Base-by-base conservation (phyloP, 805 yeast genomes). In the Ogataea saltuana region DNA sequence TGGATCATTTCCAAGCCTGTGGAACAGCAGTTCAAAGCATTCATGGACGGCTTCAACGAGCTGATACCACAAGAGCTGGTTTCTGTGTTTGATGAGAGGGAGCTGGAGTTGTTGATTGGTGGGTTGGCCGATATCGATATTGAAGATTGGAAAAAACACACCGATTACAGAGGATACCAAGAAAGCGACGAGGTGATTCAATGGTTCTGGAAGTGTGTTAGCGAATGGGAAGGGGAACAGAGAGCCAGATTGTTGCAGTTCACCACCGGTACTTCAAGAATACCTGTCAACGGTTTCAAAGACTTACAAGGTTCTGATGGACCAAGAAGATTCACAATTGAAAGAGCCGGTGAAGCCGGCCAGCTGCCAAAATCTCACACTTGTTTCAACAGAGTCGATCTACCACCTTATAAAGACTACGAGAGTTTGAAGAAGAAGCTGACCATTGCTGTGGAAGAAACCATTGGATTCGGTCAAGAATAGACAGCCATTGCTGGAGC, bases 231-330 rank as follows among this genome's bases (percentile, higher is more conserved):
- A 64, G 79, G 89, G 43, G 99, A 93, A 66, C 97, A 91, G 66
- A 85, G 89, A 66, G 96, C 98, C 3, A 80, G 99, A 67, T 73
- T 93, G 63, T 72, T 93, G 55, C 99, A 93, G 68, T 93, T 93
- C 65, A 91, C 99, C 16, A 93, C 99, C 1, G 99, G 99, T 76
- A 93, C 99, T 4, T 89, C 97, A 17, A 84, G 99, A 72, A 93
- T 93, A 44, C 99, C 99, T 6, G 99, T 93, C 51, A 93, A 91
- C 67, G 99, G 99, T 30, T 93, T 93, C 76, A 93, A 93, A 67
- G 99, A 93, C 68, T 75, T 93, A 58, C 99, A 93, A 70, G 99
- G 99, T 53, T 86, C 96, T 18, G 99, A 93, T 70, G 99, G 99
- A 45, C 99, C 99, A 41, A 86, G 99, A 76, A 81, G 98, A 64